Base-by-base conservation (phyloP, 75 land plant genomes). In the Picea sitchensis region DNA sequence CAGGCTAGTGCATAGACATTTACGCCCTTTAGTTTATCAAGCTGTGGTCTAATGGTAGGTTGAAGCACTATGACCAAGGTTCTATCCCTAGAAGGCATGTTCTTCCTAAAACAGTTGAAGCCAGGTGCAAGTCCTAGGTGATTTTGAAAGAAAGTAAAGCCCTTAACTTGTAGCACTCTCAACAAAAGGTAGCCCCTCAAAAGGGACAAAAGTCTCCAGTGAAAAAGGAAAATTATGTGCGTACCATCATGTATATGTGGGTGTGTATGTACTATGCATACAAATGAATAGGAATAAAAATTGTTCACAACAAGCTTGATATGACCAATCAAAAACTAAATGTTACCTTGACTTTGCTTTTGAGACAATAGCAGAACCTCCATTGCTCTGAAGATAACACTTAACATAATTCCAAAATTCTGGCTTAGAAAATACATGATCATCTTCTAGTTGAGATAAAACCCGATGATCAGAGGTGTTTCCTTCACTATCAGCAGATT, bases 341-440 rank as follows among this genome's bases (percentile, higher is more conserved):
- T 51, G 14, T 58, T 69, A 90, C 92, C 92, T 90, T 62, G 84
- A 84, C 56, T 4, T 86, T 54, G 92, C 83, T 41, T 76, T 72
- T 15, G 57, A 78, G 61, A 88, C 73, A 78, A 88, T 8, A 23
- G 20, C 64, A 65, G 77, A 77, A 30, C 81, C 92, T 61, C 73
- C 77, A 4, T 79, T 30, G 56, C 84, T 84, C 13, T 59, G 54
- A 32, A 90, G n/a, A 80, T 87, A 90, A 21, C 81, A 58, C 67
- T 90, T 79, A 26, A 90, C 61, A 38, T 75, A 77, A 54, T 65
- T 63, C 92, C 92, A 90, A 75, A 90, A 86, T 51, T 76, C 21
- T 9, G 77, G 63, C 54, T 82, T 76, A 0, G 62, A 36, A 38
- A 86, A 90, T 4, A 80, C 12, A 12, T 82, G 81, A 76, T 79